Conservation (phyloP, 2,329 filamentous ascomycete genomes). For the Aspergillus oerlinghausenensis region DNA sequence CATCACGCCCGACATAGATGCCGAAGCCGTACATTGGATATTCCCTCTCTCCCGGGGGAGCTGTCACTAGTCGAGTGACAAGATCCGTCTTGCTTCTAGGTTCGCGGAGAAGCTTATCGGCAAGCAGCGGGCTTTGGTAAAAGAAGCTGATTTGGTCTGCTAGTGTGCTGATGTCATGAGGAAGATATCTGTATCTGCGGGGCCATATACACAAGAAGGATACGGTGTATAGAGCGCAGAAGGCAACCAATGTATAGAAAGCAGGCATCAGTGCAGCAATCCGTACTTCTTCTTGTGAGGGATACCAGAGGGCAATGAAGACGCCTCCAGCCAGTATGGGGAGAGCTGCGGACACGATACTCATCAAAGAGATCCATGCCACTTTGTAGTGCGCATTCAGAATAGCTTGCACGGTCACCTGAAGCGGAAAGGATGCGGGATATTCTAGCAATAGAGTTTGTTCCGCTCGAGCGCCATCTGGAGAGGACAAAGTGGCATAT, state of each 20-base stretch:
- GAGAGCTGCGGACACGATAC: conserved; percentile 48
- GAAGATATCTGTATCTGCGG: conserved; percentile 58
- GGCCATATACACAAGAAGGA: conserved; percentile 61
- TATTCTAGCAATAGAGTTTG: conserved; percentile 55
- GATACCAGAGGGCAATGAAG: conserved; percentile 59
- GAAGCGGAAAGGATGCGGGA: conserved; percentile 49
- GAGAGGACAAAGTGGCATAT: conserved; percentile 51
- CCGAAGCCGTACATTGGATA: conserved; percentile 52
- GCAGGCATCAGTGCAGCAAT: conserved; percentile 71
- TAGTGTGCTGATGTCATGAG: conserved; percentile 67
- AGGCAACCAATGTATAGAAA: conserved; percentile 67
- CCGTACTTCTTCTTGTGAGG: conserved; percentile 39
- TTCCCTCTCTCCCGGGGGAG: conserved; percentile 35
- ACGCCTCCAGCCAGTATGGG: conserved; percentile 58
- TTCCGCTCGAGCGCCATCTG: conserved; percentile 51
- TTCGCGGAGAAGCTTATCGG: conserved; percentile 68
- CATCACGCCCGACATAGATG: conserved; percentile 54
- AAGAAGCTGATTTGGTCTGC: conserved; percentile 76
- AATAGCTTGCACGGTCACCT: conserved; percentile 49
- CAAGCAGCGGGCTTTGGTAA: conserved; percentile 65
- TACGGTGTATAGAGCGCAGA: conserved; percentile 66
- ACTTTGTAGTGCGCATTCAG: conserved; percentile 55
- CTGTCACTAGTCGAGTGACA: conserved; percentile 61
- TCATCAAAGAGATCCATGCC: conserved; percentile 52
- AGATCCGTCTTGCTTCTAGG: conserved; percentile 65